A percentile compares a stretch with the other conserved stretches of the same genome.
Conservation (phyloP, 78 protist species). For the Mantamonas sphyraenae region DNA sequence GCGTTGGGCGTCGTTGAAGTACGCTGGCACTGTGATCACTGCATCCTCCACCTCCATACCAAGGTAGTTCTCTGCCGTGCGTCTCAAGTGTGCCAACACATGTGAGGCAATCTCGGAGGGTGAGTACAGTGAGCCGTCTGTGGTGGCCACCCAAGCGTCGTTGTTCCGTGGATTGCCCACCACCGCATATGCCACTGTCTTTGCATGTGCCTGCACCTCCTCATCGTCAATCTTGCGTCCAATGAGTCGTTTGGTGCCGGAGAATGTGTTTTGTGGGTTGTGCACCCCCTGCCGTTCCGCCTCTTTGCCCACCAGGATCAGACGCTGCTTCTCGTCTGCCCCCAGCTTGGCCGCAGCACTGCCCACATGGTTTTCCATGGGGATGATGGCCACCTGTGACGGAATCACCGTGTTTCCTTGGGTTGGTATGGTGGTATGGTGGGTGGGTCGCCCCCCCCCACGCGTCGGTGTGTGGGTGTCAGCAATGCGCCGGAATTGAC, state of each 20-base stretch:
- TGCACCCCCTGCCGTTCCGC: slow-evolving; percentile 29
- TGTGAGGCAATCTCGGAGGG: slow-evolving; percentile 95
- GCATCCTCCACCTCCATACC: slow-evolving; percentile 77
- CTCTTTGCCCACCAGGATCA: too few species aligned
- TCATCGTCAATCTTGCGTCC: slow-evolving; percentile 75
- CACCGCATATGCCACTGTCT: slow-evolving; percentile 48
- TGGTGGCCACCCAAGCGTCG: slow-evolving; percentile 91
- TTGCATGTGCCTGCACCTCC: slow-evolving; percentile 47
- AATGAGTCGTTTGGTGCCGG: slow-evolving; percentile 87
- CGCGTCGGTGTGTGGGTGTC: slow-evolving; percentile 77
- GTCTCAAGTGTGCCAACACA: slow-evolving; percentile 93
- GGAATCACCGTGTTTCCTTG: slow-evolving; percentile 89
- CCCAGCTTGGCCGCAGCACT: slow-evolving; percentile 89
- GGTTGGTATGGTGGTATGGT: too few species aligned
- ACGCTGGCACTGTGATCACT: too few species aligned
- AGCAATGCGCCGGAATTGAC: too few species aligned
- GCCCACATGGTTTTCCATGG: slow-evolving; percentile 64
- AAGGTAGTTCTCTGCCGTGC: slow-evolving; percentile 85
- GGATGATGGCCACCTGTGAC: slow-evolving; percentile 66
- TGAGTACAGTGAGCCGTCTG: slow-evolving; percentile 79
- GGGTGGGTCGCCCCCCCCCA: slow-evolving; percentile 89
- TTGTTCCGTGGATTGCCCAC: slow-evolving; percentile 68
- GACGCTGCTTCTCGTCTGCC: slow-evolving; percentile 11
- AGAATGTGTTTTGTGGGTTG: slow-evolving; percentile 85
- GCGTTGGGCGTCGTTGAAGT: slow-evolving; percentile 99